Base-by-base conservation (phyloP, 768 basidiomycete species). In the Omphalotus guepiniiformis region DNA sequence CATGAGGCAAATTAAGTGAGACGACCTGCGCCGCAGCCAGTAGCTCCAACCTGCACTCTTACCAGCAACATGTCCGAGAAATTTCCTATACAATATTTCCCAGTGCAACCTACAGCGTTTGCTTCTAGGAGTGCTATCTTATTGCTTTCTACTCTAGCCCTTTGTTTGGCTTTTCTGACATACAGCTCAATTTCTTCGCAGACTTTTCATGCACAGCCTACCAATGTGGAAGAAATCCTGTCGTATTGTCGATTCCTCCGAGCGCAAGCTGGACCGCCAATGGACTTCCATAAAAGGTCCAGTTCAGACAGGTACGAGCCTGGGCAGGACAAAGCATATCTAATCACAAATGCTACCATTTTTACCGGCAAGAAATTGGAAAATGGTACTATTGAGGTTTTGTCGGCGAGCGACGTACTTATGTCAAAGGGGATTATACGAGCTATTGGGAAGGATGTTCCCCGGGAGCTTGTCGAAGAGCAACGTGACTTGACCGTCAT, bases 281-380 rank as follows among this genome's bases (percentile, higher is more conserved):
- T 55, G 6, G 48, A 55, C n/a, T 76, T 76, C 46, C 55, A 56
- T 39, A 63, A 64, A 27, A 69, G 78, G 15, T 67, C 74, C 25
- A 58, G 61, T 37, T 87, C 85, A 2, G 87, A 89, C 56, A 66
- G 87, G 32, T 85, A 75, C 52, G 84, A 81, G 54, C 65, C 65
- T 3, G 87, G 83, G 1, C 73, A 25, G 21, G 39, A 47, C 25
- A 47, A 72, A 29, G 66, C 84, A 1, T 82, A 82, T 16, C 70
- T 83, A 53, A 81, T 95, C 53, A 73, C 74, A 56, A 88, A 93
- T 60, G 85, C 80, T 2, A 78, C 79, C 32, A 72, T 88, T 40
- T 73, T 85, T 69, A 78, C 81, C 2, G 84, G 84, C 19, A 75
- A 69, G 28, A 61, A 73, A 30, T 77, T 82, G 48, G 74, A 73